Evolutionary conservation across 345 rosid species (phyloP), one percentile per base, ranked within the genome.

Genomic region (Crucihimalaya himalaica): DNA sequence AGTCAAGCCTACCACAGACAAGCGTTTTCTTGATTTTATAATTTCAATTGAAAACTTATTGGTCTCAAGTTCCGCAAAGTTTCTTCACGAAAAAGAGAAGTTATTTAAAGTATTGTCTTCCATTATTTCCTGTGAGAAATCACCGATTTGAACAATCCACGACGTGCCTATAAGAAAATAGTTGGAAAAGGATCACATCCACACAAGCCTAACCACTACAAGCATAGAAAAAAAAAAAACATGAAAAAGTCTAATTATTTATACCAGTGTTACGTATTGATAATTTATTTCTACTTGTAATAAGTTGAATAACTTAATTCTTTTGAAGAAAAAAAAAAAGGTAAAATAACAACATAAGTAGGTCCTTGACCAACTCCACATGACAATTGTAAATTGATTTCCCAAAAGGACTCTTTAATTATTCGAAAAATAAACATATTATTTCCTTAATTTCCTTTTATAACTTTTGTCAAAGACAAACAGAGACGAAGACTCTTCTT

Each of bases 291-390:
- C 42, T 25, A 3, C 7, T 28, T 65, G 32, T 32, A 32, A 21
- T 32, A 32, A 21, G 31, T 7, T 51, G 48, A 21, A 16, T 11
- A 46, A 20, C 13, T 57, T 59, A 20, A 35, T 21, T 45, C 0
- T 5, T 25, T 18, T 35, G 53, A 28, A 14, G 18, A 25, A 15
- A 27, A 10, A 18, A 11, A 27, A 18, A 2, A 7, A 39, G 12
- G 12, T 2, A 10, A 46, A 47, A 6, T 16, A 34, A 20, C 35
- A 39, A 58, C 60, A 29, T 15, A 27, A 58, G 70, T 47, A 63
- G 70, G 68, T 31, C 52, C 52, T 70, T 46, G 71, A 70, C 71
- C 66, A 76, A 63, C 75, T 55, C 75, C 37, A 31, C 61, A 63
- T 63, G 35, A 70, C 19, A 62, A 56, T 29, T 43, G 51, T 58